These are phyloP conservation scores for Fomes fomentarius DNA, from an alignment of 1,284 basidiomycete species.

Conservation along the genomic window DNA sequence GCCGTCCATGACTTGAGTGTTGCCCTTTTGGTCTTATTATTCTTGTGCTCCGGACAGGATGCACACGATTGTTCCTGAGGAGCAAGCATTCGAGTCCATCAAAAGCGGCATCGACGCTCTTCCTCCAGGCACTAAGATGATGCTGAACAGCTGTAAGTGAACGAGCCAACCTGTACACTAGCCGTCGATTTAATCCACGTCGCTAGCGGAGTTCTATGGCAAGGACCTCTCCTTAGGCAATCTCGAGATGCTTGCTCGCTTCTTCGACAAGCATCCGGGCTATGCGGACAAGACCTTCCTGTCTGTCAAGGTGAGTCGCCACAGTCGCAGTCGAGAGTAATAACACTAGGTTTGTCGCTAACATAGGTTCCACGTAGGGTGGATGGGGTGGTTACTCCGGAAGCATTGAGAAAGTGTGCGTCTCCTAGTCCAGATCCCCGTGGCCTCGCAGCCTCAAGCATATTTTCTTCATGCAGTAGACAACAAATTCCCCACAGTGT, in stretches of 20 bases:
- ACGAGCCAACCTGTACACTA: not conserved
- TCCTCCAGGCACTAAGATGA: constrained; percentile 44
- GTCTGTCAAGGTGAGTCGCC: constrained; percentile 42
- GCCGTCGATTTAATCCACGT: not conserved
- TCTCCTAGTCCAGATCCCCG: not conserved
- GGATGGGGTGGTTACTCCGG: not conserved
- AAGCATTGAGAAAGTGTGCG: not conserved
- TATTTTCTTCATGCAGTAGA: not conserved
- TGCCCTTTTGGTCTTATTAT: not conserved
- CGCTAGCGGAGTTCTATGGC: constrained; percentile 47
- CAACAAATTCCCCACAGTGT: constrained; percentile 42
- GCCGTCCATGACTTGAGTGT: too few relatives aligned
- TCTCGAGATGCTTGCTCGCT: constrained; percentile 45
- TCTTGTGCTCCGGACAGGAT: not conserved
- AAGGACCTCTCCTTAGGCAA: constrained; percentile 38
- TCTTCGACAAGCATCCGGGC: constrained; percentile 54
- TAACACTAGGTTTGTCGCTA: too few relatives aligned
- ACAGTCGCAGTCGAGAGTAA: too few relatives aligned
- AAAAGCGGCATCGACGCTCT: constrained; percentile 57
- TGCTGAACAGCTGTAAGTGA: constrained; percentile 46
- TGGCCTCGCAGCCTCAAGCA: too few relatives aligned
- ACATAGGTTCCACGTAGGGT: too few relatives aligned
- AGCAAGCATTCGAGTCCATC: constrained; percentile 58
- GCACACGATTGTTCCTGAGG: constrained; percentile 43
- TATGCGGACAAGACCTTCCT: constrained; percentile 55